Conservation (phyloP, 768 basidiomycete species). For the Pisolithus marmoratus region DNA sequence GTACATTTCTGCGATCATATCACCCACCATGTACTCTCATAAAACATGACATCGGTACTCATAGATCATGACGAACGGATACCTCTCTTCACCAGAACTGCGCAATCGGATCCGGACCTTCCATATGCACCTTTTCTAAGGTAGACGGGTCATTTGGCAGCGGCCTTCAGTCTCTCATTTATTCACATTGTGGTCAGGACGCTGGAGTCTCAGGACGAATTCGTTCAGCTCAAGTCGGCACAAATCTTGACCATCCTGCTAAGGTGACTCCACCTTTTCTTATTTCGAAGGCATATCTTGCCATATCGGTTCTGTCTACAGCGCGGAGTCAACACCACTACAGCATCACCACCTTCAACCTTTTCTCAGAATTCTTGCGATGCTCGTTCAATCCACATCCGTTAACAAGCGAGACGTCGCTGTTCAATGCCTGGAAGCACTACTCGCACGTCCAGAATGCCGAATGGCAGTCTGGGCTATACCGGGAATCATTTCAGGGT, state of each 20-base stretch:
- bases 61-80: slow-evolving; percentile 86
- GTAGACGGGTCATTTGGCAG: slow-evolving; percentile 32
- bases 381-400: slow-evolving; percentile 54
- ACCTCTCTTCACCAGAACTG: slow-evolving; percentile 60
- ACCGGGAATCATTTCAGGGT: slow-evolving; percentile 67
- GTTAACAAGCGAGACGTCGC: slow-evolving; percentile 79
- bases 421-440: slow-evolving; percentile 84
- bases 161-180: not conserved
- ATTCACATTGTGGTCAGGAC: slow-evolving; percentile 41
- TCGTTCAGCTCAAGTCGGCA: slow-evolving; percentile 85
- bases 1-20: slow-evolving; percentile 34
- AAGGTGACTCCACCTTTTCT: slow-evolving; percentile 43
- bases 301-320: slow-evolving; percentile 14
- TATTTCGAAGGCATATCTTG: not conserved
- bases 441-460: slow-evolving; percentile 76
- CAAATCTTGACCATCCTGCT: slow-evolving; percentile 87
- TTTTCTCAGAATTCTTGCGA: slow-evolving; percentile 54
- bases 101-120: slow-evolving; percentile 66
- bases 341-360: slow-evolving; percentile 50
- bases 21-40: not conserved
- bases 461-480: slow-evolving; percentile 78
- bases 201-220: slow-evolving; percentile 85
- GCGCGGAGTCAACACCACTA: slow-evolving; percentile 46
- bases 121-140: slow-evolving; percentile 77
- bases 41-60: not conserved